These are phyloP conservation scores for Ogataea pignaliae DNA, from an alignment of 805 yeast species.

Conservation along the genomic window DNA sequence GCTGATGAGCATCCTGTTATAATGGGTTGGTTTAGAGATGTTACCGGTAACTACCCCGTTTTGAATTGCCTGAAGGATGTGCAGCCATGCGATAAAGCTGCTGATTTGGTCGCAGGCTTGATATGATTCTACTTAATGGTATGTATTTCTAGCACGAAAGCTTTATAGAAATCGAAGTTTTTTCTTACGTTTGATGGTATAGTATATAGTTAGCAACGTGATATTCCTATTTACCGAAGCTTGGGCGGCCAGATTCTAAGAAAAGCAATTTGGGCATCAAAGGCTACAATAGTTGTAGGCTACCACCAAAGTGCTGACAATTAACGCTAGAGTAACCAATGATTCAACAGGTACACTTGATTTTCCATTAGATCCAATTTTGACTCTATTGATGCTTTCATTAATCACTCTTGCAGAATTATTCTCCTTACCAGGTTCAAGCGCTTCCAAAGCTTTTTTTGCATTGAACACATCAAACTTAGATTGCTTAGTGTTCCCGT, in stretches of 20 bases:
- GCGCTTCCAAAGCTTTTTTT: not conserved
- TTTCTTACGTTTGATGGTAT: too few relatives aligned
- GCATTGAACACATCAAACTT: not conserved
- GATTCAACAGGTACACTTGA: not conserved
- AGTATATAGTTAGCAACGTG: too few relatives aligned
- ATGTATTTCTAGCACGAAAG: too few relatives aligned
- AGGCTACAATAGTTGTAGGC: not conserved
- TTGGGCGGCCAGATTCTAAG: too few relatives aligned
- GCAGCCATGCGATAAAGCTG: too few relatives aligned
- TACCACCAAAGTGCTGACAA: not conserved
- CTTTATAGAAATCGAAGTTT: too few relatives aligned
- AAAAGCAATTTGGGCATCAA: not conserved
- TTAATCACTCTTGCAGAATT: conserved; percentile 1
- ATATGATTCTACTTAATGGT: too few relatives aligned
- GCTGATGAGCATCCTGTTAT: too few relatives aligned
- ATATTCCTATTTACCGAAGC: not conserved
- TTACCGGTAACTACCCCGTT: too few relatives aligned
- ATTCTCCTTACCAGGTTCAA: not conserved
- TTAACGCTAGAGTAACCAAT: not conserved
- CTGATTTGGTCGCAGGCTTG: too few relatives aligned
- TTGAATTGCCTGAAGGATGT: too few relatives aligned
- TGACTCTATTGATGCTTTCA: conserved; percentile 7
- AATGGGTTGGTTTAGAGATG: too few relatives aligned
- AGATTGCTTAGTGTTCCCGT: conserved; percentile 12
- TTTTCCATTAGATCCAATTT: conserved; percentile 6